A percentile compares a stretch with the other conserved stretches of the same genome.
Evolutionary conservation across 306 rosid genomes (phyloP).

Genomic region (Rosa lucieae): DNA sequence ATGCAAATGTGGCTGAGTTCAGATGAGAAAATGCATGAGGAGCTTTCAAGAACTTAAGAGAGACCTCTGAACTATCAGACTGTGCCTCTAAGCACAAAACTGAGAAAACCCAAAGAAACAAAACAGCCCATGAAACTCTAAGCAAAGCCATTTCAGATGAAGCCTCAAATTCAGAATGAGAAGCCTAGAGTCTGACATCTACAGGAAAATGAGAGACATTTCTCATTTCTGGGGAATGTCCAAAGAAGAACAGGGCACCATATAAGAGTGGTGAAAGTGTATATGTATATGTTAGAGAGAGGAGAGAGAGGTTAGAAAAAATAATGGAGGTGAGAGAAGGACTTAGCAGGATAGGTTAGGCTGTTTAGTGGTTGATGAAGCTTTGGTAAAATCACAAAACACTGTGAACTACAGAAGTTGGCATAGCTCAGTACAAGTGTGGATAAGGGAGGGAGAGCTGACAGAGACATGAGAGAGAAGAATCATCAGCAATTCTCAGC

Average conservation of each 20-base stretch:
- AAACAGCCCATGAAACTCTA: constrained; percentile 28
- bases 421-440: constrained; percentile 28
- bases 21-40: constrained; percentile 76
- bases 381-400: constrained; percentile 33
- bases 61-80: constrained; percentile 46
- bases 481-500: constrained; percentile 1
- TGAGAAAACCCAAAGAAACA: constrained; percentile 38
- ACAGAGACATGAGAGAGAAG: constrained; percentile 18
- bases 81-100: constrained; percentile 39
- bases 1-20: constrained; percentile 69
- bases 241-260: constrained; percentile 21
- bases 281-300: constrained; percentile 9
- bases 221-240: constrained; percentile 19
- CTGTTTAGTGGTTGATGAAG: constrained; percentile 48
- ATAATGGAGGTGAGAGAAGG: constrained; percentile 28
- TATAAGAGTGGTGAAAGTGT: not conserved
- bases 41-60: constrained; percentile 69
- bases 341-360: constrained; percentile 23
- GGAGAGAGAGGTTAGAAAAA: constrained; percentile 17
- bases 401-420: constrained; percentile 29
- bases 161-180: constrained; percentile 6
- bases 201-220: constrained; percentile 31
- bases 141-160: constrained; percentile 53
- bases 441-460: constrained; percentile 26
- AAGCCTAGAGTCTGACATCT: constrained; percentile 21